Evolutionary conservation across 352 stramenopile species (phyloP), one percentile per base, ranked within the genome.

Genomic region (Albugo laibachii): DNA sequence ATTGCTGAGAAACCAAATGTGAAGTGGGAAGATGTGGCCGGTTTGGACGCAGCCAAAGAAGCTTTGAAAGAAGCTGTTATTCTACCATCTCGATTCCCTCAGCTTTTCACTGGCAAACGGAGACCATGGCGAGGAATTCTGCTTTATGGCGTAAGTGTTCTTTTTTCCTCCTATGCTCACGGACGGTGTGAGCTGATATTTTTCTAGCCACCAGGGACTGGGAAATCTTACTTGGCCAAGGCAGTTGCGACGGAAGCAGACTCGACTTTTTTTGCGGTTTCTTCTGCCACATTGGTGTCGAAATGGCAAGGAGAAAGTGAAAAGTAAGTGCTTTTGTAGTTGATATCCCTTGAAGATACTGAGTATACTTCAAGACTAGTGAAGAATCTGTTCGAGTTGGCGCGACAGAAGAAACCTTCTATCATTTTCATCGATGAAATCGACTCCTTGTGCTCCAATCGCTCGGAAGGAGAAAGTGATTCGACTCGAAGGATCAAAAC

Each of bases 391-490:
- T 99, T 99, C 61, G 87, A 97, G 49, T 96, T 99, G 83, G 95
- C 95, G 4, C 82, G 94, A 21, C 85, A 97, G 53, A 86, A 77
- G 51, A 83, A 91, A 35, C 78, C 77, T 16, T 70, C 87, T 27
- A 97, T 97, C 57, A 96, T 97, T 52, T 97, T 97, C 57, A 96
- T 97, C 48, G 93, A 98, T 62, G 93, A 98, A 69, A 95, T 98
- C 43, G 93, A 98, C 65, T 97, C 84, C 19, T 56, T 98, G n/a
- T 84, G 74, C 34, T 93, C 86, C 24, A 94, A 66, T 45, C 71
- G 94, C 48, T 83, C 78, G 0, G 91, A 96, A 44, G 92, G 85
- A 45, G 93, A 98, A 58, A 96, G 95, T 51, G 93, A 98, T 52
- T 95, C 83, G 5, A 88, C 92, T 6, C 63, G 95, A 47, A 73